These are phyloP conservation scores for Coemansia sp. DNA, from an alignment of 192 early-diverging fungal species.

Conservation along the genomic window DNA sequence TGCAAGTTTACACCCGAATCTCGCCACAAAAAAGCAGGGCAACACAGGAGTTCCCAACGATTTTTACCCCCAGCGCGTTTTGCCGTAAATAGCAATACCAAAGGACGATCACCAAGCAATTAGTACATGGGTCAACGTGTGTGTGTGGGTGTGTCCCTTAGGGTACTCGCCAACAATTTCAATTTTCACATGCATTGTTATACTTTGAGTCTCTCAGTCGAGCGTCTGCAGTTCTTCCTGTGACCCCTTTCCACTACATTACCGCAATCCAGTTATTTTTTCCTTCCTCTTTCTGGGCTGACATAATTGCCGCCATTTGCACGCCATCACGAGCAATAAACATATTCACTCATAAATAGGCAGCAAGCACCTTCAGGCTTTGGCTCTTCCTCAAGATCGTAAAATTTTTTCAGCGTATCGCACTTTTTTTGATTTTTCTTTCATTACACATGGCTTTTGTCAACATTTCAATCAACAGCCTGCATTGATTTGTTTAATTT, in stretches of 20 bases:
- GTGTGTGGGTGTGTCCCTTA: not conserved
- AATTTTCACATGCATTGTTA: constrained; percentile 4
- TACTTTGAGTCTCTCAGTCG: not conserved
- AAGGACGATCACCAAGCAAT: not conserved
- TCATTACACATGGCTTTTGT: not conserved
- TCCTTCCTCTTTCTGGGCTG: not conserved
- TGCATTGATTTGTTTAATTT: not conserved
- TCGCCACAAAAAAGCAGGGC: constrained; percentile 6
- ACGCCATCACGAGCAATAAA: not conserved
- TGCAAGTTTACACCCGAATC: not conserved
- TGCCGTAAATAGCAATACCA: not conserved
- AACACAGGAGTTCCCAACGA: constrained; percentile 3
- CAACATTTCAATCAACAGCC: not conserved
- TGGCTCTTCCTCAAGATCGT: not conserved
- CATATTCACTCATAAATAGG: not conserved
- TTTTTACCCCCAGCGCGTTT: not conserved
- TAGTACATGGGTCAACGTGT: not conserved
- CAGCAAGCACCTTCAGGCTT: not conserved
- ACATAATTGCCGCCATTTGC: not conserved
- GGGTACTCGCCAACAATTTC: not conserved
- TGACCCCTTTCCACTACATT: not conserved
- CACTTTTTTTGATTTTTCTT: not conserved
- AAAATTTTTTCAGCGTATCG: not conserved
- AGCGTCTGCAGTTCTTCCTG: not conserved
- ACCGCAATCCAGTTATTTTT: not conserved